phyloP scores from a whole-genome alignment of 768 basidiomycete genomes.

The Tephrocybe sp. region DNA sequence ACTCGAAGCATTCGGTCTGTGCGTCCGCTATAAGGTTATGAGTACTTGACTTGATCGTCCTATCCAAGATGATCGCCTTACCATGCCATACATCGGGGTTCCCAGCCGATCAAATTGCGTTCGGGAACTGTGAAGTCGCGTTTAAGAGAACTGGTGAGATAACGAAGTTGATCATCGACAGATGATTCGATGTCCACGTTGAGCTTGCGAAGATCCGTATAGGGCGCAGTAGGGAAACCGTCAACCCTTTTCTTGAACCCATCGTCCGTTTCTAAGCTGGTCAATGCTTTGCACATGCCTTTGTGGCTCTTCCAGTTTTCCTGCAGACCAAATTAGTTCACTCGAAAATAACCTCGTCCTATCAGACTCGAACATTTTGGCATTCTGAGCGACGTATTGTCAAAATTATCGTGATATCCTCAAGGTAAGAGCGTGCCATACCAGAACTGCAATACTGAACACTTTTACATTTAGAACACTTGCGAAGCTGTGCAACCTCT shows the following conservation, averaged over 20 bases:
- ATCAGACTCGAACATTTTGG: slow-evolving; percentile 28
- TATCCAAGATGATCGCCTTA: slow-evolving; percentile 1
- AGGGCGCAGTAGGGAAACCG: slow-evolving; percentile 14
- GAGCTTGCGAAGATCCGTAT: slow-evolving; percentile 12
- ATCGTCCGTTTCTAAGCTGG: slow-evolving; percentile 21
- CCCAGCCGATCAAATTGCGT: slow-evolving; percentile 18
- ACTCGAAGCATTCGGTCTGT: slow-evolving; percentile 25
- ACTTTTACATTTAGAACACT: slow-evolving; percentile 29
- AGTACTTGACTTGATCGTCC: no score
- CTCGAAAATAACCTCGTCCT: not conserved
- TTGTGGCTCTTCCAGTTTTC: slow-evolving; percentile 32
- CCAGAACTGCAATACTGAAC: slow-evolving; percentile 33
- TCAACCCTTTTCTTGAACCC: slow-evolving; percentile 2
- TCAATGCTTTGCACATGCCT: slow-evolving; percentile 30
- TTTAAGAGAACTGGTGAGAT: not conserved
- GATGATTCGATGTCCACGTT: not conserved
- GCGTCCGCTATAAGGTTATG: slow-evolving; percentile 18
- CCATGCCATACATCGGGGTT: slow-evolving; percentile 25
- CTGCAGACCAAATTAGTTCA: slow-evolving; percentile 5
- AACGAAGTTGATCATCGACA: not conserved
- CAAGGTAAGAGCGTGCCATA: slow-evolving; percentile 9
- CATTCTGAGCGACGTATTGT: slow-evolving; percentile 20
- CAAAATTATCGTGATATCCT: not conserved
- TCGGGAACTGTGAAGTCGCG: slow-evolving; percentile 10
- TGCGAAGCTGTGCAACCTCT: slow-evolving; percentile 20